Percentiles rank a stretch among this genome's conserved stretches.
Conservation (phyloP, 2,329 filamentous ascomycete species). For the Coniochaeta ligniaria region DNA sequence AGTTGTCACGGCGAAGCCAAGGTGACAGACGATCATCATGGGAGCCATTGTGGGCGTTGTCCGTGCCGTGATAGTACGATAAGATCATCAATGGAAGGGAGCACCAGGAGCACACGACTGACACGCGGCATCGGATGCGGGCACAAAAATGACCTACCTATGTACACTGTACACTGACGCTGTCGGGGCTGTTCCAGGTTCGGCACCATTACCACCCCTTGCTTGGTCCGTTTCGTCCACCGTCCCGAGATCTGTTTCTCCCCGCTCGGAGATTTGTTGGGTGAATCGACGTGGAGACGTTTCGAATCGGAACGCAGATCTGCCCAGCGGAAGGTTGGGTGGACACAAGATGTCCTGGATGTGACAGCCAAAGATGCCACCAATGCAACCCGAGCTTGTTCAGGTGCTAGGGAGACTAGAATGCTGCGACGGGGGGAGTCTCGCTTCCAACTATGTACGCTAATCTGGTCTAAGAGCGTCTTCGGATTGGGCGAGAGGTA, state of each 20-base stretch:
- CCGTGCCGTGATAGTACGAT: too few species aligned
- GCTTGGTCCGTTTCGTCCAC: neutral
- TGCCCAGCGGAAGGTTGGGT: neutral
- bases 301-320: neutral
- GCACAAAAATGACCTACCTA: too few species aligned
- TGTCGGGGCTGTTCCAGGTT: too few species aligned
- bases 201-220: neutral
- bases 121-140: too few species aligned
- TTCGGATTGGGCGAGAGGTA: neutral
- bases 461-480: neutral
- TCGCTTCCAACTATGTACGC: neutral
- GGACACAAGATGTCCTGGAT: too few species aligned
- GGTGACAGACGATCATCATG: too few species aligned
- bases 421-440: neutral
- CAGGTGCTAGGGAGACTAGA: neutral
- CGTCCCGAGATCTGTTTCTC: neutral
- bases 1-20: too few species aligned
- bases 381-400: neutral
- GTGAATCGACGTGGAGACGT: neutral
- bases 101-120: too few species aligned
- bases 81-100: too few species aligned
- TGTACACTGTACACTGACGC: too few species aligned
- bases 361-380: neutral
- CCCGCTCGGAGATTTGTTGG: neutral
- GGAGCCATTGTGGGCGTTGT: too few species aligned